Conservation (phyloP, 208 protist genomes). For the Leishmania turanica region DNA sequence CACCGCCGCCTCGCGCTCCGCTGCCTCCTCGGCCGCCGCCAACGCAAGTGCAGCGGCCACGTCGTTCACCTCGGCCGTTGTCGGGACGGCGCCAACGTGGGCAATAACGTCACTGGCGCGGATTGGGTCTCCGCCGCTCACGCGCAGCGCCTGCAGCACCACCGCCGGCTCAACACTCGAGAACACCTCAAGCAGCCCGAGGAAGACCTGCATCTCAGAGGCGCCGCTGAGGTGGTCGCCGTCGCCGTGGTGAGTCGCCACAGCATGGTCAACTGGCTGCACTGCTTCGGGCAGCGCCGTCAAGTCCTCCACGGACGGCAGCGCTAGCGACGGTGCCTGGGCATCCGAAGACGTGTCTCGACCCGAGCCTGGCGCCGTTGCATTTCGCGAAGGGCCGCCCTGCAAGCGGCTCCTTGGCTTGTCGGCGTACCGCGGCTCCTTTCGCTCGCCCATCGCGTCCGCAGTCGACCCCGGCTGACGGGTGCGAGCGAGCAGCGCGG, state of each 20-base stretch:
- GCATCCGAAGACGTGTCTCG: not conserved
- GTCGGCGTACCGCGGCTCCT: not conserved
- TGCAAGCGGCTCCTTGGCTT: slow-evolving; percentile 4
- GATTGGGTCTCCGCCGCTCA: slow-evolving; percentile 39
- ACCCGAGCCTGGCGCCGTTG: not conserved
- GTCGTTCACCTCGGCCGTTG: slow-evolving; percentile 12
- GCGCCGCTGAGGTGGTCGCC: slow-evolving; percentile 6
- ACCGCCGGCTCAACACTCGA: slow-evolving; percentile 45
- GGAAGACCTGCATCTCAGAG: slow-evolving; percentile 44
- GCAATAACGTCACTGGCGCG: slow-evolving; percentile 41
- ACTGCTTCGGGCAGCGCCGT: not conserved
- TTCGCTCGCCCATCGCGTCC: not conserved
- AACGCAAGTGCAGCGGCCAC: slow-evolving; percentile 45
- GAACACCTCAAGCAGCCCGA: slow-evolving; percentile 60
- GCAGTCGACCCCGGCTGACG: not conserved
- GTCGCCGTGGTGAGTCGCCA: not conserved
- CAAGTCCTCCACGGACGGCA: slow-evolving; percentile 14
- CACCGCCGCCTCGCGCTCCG: slow-evolving; percentile 24
- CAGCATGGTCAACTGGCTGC: not conserved
- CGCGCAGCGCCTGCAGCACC: slow-evolving; percentile 64
- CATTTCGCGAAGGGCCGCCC: not conserved
- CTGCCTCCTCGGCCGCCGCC: slow-evolving; percentile 55
- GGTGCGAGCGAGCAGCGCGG: slow-evolving; percentile 15
- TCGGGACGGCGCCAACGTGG: slow-evolving; percentile 15
- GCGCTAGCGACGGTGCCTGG: not conserved